Percentiles rank a stretch among this genome's conserved stretches.
phyloP scores from a whole-genome alignment of 2,329 filamentous ascomycete species.

The Penicillium hordei region DNA sequence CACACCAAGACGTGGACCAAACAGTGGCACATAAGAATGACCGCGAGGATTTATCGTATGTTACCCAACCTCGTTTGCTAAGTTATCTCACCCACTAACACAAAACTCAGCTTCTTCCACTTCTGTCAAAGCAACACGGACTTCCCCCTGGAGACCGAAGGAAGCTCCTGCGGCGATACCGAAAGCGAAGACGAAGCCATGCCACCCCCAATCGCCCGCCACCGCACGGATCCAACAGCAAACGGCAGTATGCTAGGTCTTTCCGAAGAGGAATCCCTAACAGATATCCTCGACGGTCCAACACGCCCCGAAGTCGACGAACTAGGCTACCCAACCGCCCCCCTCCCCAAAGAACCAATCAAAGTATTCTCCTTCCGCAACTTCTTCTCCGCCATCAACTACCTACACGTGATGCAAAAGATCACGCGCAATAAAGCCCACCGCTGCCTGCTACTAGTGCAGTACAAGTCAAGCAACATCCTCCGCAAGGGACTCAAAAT shows the following conservation, averaged over 20 bases:
- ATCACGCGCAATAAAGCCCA: slow-evolving; percentile 95
- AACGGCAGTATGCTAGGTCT: slow-evolving; percentile 25
- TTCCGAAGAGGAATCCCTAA: slow-evolving; percentile 28
- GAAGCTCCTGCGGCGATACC: slow-evolving; percentile 37
- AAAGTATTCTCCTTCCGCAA: slow-evolving; percentile 90
- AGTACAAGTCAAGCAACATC: slow-evolving; percentile 92
- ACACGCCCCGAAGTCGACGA: slow-evolving; percentile 71
- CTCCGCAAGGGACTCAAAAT: slow-evolving; percentile 89
- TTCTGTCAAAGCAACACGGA: slow-evolving; percentile 77
- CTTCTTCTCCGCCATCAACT: slow-evolving; percentile 94
- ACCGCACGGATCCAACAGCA: slow-evolving; percentile 40
- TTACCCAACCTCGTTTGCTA: background rate
- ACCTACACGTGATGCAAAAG: slow-evolving; percentile 94
- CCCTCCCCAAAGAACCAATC: slow-evolving; percentile 69
- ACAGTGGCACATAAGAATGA: slow-evolving; percentile 84
- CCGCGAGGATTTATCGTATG: slow-evolving; percentile 74
- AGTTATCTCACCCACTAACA: slow-evolving; percentile 13
- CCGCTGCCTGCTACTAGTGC: slow-evolving; percentile 86
- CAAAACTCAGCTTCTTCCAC: slow-evolving; percentile 71
- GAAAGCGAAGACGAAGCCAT: slow-evolving; percentile 69
- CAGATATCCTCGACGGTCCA: slow-evolving; percentile 28
- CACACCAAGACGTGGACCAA: slow-evolving; percentile 89
- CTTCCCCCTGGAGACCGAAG: slow-evolving; percentile 47
- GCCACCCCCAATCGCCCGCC: slow-evolving; percentile 75
- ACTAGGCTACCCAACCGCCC: slow-evolving; percentile 72